phyloP scores from a whole-genome alignment of 140 eudicot genomes.

The Erigeron philadelphicus region DNA sequence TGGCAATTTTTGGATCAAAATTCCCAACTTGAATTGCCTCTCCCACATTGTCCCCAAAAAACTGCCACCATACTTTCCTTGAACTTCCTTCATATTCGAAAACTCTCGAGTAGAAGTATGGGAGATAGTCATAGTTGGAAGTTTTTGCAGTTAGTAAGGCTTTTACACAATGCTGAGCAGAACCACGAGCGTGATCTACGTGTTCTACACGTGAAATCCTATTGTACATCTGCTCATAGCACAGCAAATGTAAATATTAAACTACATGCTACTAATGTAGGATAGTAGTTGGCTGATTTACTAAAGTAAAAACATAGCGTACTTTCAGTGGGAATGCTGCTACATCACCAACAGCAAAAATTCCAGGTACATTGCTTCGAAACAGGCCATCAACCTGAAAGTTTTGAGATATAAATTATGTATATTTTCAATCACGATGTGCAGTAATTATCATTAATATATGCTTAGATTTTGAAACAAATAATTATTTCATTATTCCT shows the following conservation, averaged over 20 bases:
- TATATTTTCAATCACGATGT: not conserved
- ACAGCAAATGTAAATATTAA: not conserved
- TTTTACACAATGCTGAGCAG: conserved; percentile 89
- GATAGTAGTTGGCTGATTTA: conserved; percentile 13
- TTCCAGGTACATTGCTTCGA: conserved; percentile 75
- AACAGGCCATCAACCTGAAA: conserved; percentile 89
- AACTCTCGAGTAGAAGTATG: conserved; percentile 84
- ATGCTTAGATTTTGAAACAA: not conserved
- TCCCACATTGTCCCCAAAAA: conserved; percentile 92
- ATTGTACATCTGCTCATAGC: conserved; percentile 64
- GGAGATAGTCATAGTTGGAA: conserved; percentile 76
- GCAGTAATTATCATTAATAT: not conserved
- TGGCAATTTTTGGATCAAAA: conserved; percentile 89
- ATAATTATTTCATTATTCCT: not conserved
- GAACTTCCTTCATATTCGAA: conserved; percentile 91
- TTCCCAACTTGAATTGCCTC: conserved; percentile 85
- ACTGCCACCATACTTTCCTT: conserved; percentile 99
- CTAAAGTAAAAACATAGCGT: conserved; percentile 7
- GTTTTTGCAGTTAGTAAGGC: conserved; percentile 74
- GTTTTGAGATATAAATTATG: conserved; percentile 6
- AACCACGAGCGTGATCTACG: conserved; percentile 97
- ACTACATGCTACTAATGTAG: conserved; percentile 1
- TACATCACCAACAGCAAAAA: conserved; percentile 93
- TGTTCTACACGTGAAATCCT: conserved; percentile 87
- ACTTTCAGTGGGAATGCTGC: conserved; percentile 96